Evolutionary conservation across 2,329 filamentous ascomycete species (phyloP), one percentile per base, ranked within the genome.

Genomic region (Ceratocystis colombiana): DNA sequence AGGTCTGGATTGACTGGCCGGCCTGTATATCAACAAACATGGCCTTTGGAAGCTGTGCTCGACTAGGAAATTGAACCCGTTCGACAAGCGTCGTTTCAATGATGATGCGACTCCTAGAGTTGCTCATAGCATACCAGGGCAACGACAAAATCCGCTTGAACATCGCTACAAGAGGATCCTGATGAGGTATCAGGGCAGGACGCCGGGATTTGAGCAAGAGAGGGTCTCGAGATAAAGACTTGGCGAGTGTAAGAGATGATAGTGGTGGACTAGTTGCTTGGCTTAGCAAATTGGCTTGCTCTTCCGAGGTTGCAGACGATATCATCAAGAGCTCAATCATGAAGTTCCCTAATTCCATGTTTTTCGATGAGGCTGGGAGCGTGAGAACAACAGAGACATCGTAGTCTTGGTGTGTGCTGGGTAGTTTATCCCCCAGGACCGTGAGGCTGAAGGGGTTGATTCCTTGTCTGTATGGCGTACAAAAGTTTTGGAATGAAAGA

Each of bases 271-370:
- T 28, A 7, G 30, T 41, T 41, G 64, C 64, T 7, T 65, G 59
- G n/a, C 53, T 25, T 5, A 55, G 17, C n/a, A 59, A 33, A 7
- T 50, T 41, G 10, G 46, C 53, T 17, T 37, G 28, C 12, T 28
- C 57, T 10, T 64, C 45, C 2, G 44, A 50, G 8, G 46, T 44
- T 15, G 64, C 25, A 10, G 50, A 57, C 15, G 66, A 57, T 10
- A 63, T 7, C 28, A 64, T 37, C 12, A 65, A 82, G 17, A 96
- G 77, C 61, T 89, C 87, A 20, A 97, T 78, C 94, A 99, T 99
- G 79, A 96, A 97, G 77, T 97, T 97, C 33, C 94, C 94, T 15
- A 83, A 82, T 1, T 82, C 82, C 25, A 88, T 76, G 72, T 99
- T 99, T 1, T 80, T 76, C 0, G 84, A 85, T 1, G 90, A 94